Percentiles rank a stretch among this genome's conserved stretches.
Conservation (phyloP, 306 rosid genomes). For the Aeschynomene evenia region DNA sequence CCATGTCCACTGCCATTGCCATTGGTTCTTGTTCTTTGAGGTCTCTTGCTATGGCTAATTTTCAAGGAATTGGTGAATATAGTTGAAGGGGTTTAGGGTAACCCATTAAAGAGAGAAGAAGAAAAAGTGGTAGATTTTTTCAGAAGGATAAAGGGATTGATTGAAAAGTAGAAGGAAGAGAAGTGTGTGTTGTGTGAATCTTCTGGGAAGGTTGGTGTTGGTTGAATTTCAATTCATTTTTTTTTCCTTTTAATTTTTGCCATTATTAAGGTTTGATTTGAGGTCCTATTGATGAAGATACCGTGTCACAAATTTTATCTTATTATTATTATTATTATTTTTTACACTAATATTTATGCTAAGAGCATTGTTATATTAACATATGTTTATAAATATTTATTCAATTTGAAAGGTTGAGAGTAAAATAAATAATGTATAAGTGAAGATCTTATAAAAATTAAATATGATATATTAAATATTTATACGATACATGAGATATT, state of each 20-base stretch:
- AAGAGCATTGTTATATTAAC: too few species aligned
- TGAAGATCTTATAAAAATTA: too few species aligned
- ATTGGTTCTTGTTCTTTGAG: slow-evolving; percentile 32
- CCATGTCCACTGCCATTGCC: slow-evolving; percentile 67
- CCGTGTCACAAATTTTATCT: neutral
- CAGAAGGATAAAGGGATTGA: neutral
- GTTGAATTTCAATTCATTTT: neutral
- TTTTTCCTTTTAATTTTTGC: neutral
- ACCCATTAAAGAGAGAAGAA: slow-evolving; percentile 23
- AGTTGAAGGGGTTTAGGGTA: slow-evolving; percentile 3
- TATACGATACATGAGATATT: too few species aligned
- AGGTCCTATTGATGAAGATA: neutral
- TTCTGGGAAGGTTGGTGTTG: neutral
- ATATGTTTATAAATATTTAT: too few species aligned
- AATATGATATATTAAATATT: too few species aligned
- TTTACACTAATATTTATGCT: too few species aligned
- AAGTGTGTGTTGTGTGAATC: neutral
- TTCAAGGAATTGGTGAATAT: slow-evolving; percentile 11
- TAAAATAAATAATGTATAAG: too few species aligned
- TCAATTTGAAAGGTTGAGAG: too few species aligned
- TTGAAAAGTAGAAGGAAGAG: neutral
- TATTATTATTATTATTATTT: too few species aligned
- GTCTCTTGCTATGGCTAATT: neutral
- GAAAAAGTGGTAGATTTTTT: neutral
- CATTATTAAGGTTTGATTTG: too few species aligned